These are phyloP conservation scores for Prosopis cineraria DNA, from an alignment of 306 rosid genomes.

Conservation along the genomic window DNA sequence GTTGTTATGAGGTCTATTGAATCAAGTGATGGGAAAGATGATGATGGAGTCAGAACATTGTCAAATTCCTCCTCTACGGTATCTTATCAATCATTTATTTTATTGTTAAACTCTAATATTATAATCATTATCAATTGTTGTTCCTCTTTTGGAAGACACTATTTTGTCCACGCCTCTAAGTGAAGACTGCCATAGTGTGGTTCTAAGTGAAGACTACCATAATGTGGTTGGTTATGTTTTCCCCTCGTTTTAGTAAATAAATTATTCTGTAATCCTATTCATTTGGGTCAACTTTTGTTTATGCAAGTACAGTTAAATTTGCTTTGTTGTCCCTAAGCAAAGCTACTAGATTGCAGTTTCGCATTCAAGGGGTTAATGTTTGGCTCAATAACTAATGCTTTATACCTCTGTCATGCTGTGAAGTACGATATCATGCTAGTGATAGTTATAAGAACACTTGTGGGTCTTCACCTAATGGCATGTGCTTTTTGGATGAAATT, in stretches of 20 bases:
- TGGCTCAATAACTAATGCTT: background rate
- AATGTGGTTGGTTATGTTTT: background rate
- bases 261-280: slow-evolving; percentile 1
- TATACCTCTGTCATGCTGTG: background rate
- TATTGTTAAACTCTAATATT: background rate
- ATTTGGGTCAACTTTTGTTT: background rate
- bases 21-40: slow-evolving; percentile 51
- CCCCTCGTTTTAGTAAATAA: background rate
- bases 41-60: slow-evolving; percentile 49
- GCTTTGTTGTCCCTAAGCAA: slow-evolving; percentile 17
- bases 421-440: too few relatives aligned
- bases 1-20: slow-evolving; percentile 45
- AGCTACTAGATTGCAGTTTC: slow-evolving; percentile 3
- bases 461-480: too few relatives aligned
- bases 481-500: background rate
- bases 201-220: too few relatives aligned
- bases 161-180: slow-evolving; percentile 25
- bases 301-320: background rate
- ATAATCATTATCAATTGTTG: too few relatives aligned
- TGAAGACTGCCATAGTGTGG: too few relatives aligned
- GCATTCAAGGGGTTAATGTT: background rate
- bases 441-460: too few relatives aligned
- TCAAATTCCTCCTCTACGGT: slow-evolving; percentile 62
- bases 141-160: background rate
- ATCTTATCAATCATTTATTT: slow-evolving; percentile 39